Evolutionary conservation across 2,329 filamentous ascomycete species (phyloP).

Genomic region (Chaetomium strumarium): DNA sequence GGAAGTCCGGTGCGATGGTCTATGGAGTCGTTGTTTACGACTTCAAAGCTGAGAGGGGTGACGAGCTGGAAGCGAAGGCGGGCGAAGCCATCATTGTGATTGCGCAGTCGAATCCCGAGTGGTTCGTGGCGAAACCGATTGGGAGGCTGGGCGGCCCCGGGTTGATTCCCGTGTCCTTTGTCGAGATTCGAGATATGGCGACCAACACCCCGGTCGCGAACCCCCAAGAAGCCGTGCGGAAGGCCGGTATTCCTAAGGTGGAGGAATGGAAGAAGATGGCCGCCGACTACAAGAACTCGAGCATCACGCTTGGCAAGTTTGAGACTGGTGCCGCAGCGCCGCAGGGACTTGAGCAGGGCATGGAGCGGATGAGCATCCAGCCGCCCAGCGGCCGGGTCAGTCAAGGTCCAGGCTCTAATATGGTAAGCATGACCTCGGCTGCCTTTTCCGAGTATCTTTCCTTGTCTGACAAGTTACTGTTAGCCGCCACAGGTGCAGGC

Average conservation of each 20-base stretch:
- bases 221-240: slow-evolving; percentile 75
- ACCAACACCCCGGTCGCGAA: slow-evolving; percentile 78
- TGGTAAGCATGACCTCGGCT: slow-evolving; percentile 38
- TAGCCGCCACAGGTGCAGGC: slow-evolving; percentile 16
- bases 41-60: slow-evolving; percentile 89
- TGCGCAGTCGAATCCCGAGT: slow-evolving; percentile 95
- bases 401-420: slow-evolving; percentile 41
- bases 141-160: slow-evolving; percentile 91
- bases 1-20: slow-evolving; percentile 72
- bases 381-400: slow-evolving; percentile 46
- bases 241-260: slow-evolving; percentile 86
- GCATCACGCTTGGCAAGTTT: slow-evolving; percentile 91
- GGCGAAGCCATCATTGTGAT: slow-evolving; percentile 98
- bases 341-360: slow-evolving; percentile 57
- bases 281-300: slow-evolving; percentile 98
- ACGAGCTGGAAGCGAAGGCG: slow-evolving; percentile 90
- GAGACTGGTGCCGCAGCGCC: slow-evolving; percentile 46
- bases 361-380: slow-evolving; percentile 74
- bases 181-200: slow-evolving; percentile 92
- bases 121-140: slow-evolving; percentile 99
- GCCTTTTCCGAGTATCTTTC: not conserved
- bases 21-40: slow-evolving; percentile 97
- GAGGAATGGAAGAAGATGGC: slow-evolving; percentile 99
- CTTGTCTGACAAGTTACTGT: not conserved
- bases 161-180: slow-evolving; percentile 91